Conservation (phyloP, 139 green algal genomes). For the Asterochloris sp. region DNA sequence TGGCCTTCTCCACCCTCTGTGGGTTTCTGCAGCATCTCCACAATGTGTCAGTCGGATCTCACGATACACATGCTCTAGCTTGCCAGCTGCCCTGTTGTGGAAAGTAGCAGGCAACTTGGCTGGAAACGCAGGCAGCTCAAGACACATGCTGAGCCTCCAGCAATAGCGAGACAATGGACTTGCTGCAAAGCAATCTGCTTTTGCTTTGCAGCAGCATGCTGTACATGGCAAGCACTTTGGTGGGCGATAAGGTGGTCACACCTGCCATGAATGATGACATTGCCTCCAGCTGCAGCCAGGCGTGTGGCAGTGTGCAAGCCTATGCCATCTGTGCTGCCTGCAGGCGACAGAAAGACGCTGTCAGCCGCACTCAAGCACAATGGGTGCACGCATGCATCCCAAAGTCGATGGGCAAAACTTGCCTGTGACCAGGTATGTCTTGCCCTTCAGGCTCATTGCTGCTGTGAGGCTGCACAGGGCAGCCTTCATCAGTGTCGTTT, state of each 20-base stretch:
- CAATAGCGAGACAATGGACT: neutral
- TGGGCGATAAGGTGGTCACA: neutral
- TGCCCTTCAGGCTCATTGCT: slow-evolving; percentile 20
- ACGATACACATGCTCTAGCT: no score
- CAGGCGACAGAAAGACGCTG: neutral
- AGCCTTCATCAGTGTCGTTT: no score
- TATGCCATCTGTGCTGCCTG: slow-evolving; percentile 64
- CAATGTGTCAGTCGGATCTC: no score
- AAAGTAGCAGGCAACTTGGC: no score
- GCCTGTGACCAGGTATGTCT: slow-evolving; percentile 47
- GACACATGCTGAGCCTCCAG: neutral
- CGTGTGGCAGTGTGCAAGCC: slow-evolving; percentile 53
- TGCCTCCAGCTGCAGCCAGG: slow-evolving; percentile 38
- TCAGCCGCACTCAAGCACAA: neutral
- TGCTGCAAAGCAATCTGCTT: neutral
- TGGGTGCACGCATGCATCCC: slow-evolving; percentile 1
- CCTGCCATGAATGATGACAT: slow-evolving; percentile 65
- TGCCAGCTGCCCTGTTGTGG: no score
- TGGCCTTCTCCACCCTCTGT: slow-evolving; percentile 12
- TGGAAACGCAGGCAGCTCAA: neutral
- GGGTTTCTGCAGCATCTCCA: neutral
- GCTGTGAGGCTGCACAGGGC: neutral
- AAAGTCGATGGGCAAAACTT: slow-evolving; percentile 21
- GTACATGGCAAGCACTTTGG: neutral
- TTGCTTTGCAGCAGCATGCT: neutral